Conservation (phyloP, 768 basidiomycete species). For the Termitomyces sp. region DNA sequence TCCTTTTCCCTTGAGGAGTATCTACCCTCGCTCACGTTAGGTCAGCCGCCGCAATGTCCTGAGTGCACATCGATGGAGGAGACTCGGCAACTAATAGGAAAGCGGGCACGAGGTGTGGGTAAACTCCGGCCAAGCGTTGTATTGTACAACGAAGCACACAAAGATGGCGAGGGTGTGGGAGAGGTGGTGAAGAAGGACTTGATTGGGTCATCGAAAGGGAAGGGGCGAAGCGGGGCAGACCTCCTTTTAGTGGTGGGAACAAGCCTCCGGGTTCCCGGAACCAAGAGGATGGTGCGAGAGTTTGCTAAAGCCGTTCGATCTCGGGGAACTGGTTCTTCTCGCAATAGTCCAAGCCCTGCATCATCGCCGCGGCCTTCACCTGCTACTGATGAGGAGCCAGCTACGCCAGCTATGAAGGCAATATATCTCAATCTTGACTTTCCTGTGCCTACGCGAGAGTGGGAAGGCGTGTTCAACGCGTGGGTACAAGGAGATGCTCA, state of each 20-base stretch:
- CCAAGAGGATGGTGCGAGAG: constrained; percentile 88
- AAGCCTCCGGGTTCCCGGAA: constrained; percentile 84
- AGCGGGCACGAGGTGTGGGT: constrained; percentile 78
- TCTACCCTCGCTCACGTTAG: constrained; percentile 54
- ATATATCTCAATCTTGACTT: constrained; percentile 88
- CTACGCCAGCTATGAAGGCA: constrained; percentile 55
- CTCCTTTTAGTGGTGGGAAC: constrained; percentile 88
- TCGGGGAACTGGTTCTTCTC: constrained; percentile 35
- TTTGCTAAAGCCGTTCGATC: constrained; percentile 75
- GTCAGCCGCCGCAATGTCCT: constrained; percentile 73
- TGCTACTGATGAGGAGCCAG: constrained; percentile 44
- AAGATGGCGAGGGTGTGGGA: constrained; percentile 84
- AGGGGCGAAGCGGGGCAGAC: constrained; percentile 73
- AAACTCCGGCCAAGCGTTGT: constrained; percentile 84
- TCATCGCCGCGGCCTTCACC: constrained; percentile 45
- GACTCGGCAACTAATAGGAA: constrained; percentile 69
- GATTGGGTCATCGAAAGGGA: constrained; percentile 63
- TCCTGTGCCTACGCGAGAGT: constrained; percentile 79
- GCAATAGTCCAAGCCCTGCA: constrained; percentile 36
- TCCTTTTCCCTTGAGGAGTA: constrained; percentile 63
- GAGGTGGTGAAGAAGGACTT: constrained; percentile 80
- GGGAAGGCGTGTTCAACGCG: constrained; percentile 87
- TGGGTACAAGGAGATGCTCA: constrained; percentile 92
- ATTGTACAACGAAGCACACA: constrained; percentile 86
- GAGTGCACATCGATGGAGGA: constrained; percentile 69